Conservation (phyloP, 2,329 filamentous ascomycete species). For the Gyromitra esculenta region DNA sequence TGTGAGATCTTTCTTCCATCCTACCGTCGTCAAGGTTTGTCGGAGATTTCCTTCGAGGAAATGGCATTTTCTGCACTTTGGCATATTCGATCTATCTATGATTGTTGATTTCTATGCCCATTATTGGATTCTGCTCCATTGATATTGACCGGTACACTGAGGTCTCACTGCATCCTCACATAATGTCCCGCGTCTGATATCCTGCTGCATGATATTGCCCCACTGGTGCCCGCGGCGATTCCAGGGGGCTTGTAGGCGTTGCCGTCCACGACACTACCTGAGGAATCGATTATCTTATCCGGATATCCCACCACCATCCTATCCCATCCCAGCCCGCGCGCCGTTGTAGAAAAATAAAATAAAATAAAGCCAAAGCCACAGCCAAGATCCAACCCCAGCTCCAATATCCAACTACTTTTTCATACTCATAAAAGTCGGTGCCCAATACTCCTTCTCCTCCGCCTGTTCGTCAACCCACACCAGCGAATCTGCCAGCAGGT, state of each 20-base stretch:
- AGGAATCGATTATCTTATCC: neutral
- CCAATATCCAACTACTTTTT: constrained; percentile 23
- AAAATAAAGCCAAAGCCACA: neutral
- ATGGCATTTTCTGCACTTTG: neutral
- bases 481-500: constrained; percentile 86
- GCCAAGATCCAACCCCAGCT: neutral
- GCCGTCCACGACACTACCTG: neutral
- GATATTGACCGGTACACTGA: neutral
- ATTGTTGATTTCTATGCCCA: neutral
- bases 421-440: constrained; percentile 73
- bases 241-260: neutral
- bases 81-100: constrained; percentile 2
- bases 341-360: neutral
- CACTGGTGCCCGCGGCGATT: neutral
- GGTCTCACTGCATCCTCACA: neutral
- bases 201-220: neutral
- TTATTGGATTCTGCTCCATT: neutral
- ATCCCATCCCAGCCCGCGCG: neutral
- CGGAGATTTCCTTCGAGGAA: neutral
- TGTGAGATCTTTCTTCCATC: neutral
- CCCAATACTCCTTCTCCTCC: constrained; percentile 93
- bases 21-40: neutral
- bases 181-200: constrained; percentile 4
- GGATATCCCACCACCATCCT: constrained; percentile 5
- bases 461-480: constrained; percentile 92